Percentiles rank a stretch among this genome's conserved stretches.
These are phyloP conservation scores for Diaporthe batatas DNA, from an alignment of 2,329 filamentous ascomycete species.

Conservation along the genomic window DNA sequence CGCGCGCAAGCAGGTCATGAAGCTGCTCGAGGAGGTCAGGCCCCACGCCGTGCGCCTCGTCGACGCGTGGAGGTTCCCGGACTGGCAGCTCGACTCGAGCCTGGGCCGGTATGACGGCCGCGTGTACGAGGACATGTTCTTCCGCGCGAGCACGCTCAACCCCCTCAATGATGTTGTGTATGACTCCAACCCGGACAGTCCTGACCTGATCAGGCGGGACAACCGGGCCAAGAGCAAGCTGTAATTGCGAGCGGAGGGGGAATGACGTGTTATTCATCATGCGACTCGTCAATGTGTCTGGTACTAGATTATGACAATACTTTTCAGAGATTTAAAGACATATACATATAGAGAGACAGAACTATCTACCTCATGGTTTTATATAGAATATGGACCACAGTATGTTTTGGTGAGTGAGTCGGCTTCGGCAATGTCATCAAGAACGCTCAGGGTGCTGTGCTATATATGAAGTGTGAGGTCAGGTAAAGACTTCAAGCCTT, in stretches of 20 bases:
- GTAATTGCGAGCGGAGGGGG: constrained; percentile 46
- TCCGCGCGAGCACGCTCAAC: constrained; percentile 78
- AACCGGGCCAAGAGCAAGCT: constrained; percentile 64
- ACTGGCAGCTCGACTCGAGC: constrained; percentile 81
- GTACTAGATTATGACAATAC: constrained; percentile 3
- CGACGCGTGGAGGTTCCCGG: constrained; percentile 81
- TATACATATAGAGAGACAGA: not conserved
- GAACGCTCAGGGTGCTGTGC: no score
- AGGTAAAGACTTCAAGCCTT: no score
- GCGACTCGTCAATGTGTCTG: not conserved
- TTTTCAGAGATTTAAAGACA: constrained; percentile 21
- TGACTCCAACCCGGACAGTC: constrained; percentile 77
- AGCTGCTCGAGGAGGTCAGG: constrained; percentile 77
- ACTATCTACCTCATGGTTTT: no score
- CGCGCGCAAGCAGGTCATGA: constrained; percentile 76
- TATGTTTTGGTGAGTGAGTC: no score
- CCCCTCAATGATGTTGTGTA: constrained; percentile 79
- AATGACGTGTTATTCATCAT: not conserved
- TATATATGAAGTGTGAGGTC: no score
- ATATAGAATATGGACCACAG: no score
- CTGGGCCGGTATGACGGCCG: constrained; percentile 79
- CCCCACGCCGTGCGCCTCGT: constrained; percentile 80
- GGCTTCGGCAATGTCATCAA: no score
- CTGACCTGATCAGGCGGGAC: constrained; percentile 72
- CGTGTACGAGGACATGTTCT: constrained; percentile 84